Evolutionary conservation across 2,329 filamentous ascomycete species (phyloP), one percentile per base, ranked within the genome.

Genomic region (Biscogniauxia marginata): DNA sequence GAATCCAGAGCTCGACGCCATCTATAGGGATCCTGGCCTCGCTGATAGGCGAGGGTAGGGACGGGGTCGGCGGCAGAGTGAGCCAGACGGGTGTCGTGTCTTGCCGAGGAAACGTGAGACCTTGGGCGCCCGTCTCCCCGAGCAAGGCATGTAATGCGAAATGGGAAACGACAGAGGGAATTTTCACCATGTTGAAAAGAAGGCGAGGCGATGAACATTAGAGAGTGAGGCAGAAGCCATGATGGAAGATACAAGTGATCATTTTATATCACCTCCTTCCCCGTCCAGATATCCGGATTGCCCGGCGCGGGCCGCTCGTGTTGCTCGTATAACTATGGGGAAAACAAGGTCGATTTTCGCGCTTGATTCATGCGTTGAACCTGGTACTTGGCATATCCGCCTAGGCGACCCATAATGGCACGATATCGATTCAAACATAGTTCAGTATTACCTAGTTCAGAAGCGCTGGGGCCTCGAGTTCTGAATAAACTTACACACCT

Each of bases 1-100:
- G 74, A 63, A 67, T 71, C 75, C 75, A 77, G 19, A 77, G 70
- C 7, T 74, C 62, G 8, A 71, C 74, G 44, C 72, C 70, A 55
- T 76, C 74, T 61, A 75, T 67, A 6, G 62, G 49, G 9, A 63
- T 67, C 4, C 63, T 66, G 3, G 58, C 56, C 3, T 62, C 67
- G 53, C 56, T 66, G 59, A 74, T 68, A n/a, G 71, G 72, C 0
- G 64, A 53, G 16, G 74, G 74, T 2, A 77, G 66, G 0, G 63
- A 58, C 22, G 75, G 75, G 0, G 75, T 77, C 0, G 69, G 34
- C 1, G 75, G 75, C 1, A 77, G 71, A 3, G 69, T 73, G 25
- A 63, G 49, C 69, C 69, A 74, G 21, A 67, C 57, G 1, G 70
- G 67, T n/a, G n/a, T n/a, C 4, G 62, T 66, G 1, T 39, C 30